Conservation (phyloP, 805 yeast species). For the Lipomyces anomalus region DNA sequence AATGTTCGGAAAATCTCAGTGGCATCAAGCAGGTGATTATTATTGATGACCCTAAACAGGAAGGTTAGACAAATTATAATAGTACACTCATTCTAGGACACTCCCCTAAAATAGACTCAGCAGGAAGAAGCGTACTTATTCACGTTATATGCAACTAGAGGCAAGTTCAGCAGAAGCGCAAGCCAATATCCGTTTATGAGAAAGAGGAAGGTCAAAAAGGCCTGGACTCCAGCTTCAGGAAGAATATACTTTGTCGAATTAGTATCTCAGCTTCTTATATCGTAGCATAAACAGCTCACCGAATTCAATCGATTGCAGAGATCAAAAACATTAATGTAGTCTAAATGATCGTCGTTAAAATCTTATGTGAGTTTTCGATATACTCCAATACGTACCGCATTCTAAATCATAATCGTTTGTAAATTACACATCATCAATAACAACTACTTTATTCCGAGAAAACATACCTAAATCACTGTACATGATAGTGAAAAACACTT, state of each 20-base stretch:
- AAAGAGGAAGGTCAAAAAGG: slow-evolving; percentile 59
- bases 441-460: neutral
- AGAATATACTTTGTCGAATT: slow-evolving; percentile 55
- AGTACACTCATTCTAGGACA: no score
- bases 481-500: slow-evolving; percentile 92
- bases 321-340: slow-evolving; percentile 95
- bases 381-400: slow-evolving; percentile 20
- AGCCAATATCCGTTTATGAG: slow-evolving; percentile 90
- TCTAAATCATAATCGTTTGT: slow-evolving; percentile 15
- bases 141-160: slow-evolving; percentile 76
- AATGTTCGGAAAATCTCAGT: slow-evolving; percentile 95
- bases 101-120: neutral
- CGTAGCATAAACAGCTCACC: slow-evolving; percentile 19
- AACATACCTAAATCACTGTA: slow-evolving; percentile 73
- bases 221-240: slow-evolving; percentile 87
- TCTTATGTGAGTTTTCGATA: neutral
- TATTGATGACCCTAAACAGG: slow-evolving; percentile 44
- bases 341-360: slow-evolving; percentile 33
- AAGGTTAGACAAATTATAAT: neutral
- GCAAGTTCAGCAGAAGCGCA: slow-evolving; percentile 73
- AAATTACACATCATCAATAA: neutral
- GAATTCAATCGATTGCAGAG: slow-evolving; percentile 85
- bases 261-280: neutral
- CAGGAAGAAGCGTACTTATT: slow-evolving; percentile 46
- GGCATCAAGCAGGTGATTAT: slow-evolving; percentile 86